Conservation (phyloP, 2,329 filamentous ascomycete genomes). For the Aspergillus alliaceus region DNA sequence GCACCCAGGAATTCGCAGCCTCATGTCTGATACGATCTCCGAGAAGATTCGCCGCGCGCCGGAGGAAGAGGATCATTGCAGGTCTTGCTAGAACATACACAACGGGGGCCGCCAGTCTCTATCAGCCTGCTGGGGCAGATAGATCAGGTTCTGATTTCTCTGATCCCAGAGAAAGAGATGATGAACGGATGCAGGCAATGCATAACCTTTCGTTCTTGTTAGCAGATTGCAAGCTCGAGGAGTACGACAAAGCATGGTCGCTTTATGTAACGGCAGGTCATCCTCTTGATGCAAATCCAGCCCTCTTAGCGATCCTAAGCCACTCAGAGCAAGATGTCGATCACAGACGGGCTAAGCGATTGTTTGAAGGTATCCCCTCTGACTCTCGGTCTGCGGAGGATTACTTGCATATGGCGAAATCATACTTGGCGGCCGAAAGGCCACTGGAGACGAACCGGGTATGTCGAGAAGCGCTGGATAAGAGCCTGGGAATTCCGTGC, state of each 20-base stretch:
- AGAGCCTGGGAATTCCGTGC: slow-evolving; percentile 24
- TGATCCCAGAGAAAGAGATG: background rate
- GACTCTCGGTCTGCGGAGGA: slow-evolving; percentile 40
- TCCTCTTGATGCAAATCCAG: slow-evolving; percentile 25
- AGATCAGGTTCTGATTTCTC: slow-evolving; percentile 8
- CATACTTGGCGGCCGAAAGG: slow-evolving; percentile 42
- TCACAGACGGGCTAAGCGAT: slow-evolving; percentile 41
- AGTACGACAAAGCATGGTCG: slow-evolving; percentile 45
- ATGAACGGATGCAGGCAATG: slow-evolving; percentile 17
- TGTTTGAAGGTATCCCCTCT: slow-evolving; percentile 47
- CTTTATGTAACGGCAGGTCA: slow-evolving; percentile 36
- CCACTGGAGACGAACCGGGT: slow-evolving; percentile 41
- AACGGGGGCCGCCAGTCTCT: slow-evolving; percentile 20
- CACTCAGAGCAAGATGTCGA: slow-evolving; percentile 40
- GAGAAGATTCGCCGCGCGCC: slow-evolving; percentile 24
- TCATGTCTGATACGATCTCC: slow-evolving; percentile 24
- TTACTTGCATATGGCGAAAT: slow-evolving; percentile 47
- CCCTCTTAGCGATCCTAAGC: slow-evolving; percentile 40
- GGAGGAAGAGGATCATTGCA: slow-evolving; percentile 25
- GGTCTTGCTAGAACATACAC: slow-evolving; percentile 27
- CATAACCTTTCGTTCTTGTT: slow-evolving; percentile 20
- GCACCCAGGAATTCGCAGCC: slow-evolving; percentile 23
- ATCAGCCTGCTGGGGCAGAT: slow-evolving; percentile 3
- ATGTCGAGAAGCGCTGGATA: slow-evolving; percentile 41
- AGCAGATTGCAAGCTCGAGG: slow-evolving; percentile 7